phyloP scores from a whole-genome alignment of 1,284 basidiomycete species.

The Ganoderma leucocontextum region DNA sequence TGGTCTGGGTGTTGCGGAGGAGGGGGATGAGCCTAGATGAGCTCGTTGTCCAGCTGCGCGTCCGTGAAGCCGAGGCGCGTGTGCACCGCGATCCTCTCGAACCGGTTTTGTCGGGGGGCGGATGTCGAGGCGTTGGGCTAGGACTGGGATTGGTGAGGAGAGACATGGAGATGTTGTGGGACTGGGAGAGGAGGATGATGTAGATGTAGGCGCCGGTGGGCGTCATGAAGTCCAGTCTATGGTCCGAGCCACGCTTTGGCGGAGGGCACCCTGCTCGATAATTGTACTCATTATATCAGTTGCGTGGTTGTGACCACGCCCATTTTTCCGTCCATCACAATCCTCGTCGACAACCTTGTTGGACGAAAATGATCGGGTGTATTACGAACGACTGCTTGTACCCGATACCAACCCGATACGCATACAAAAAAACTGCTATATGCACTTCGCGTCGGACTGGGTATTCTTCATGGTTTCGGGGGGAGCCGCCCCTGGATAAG shows the following conservation, averaged over 20 bases:
- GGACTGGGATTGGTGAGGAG: slow-evolving; percentile 46
- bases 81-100: slow-evolving; percentile 71
- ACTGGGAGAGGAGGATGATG: slow-evolving; percentile 81
- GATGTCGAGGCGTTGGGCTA: slow-evolving; percentile 17
- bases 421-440: not conserved
- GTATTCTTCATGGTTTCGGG: not conserved
- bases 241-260: no score
- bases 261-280: no score
- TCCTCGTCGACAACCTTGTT: no score
- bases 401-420: not conserved
- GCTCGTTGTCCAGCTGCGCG: slow-evolving; percentile 71
- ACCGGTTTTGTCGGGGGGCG: slow-evolving; percentile 50
- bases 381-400: not conserved
- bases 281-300: no score
- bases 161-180: slow-evolving; percentile 72
- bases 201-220: slow-evolving; percentile 77
- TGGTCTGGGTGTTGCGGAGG: slow-evolving; percentile 78
- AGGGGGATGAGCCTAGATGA: slow-evolving; percentile 76
- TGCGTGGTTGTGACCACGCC: no score
- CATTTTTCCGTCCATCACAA: no score
- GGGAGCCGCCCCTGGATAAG: not conserved
- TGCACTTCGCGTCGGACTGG: not conserved
- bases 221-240: no score
- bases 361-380: no score
- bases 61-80: slow-evolving; percentile 66